A percentile compares a stretch with the other conserved stretches of the same genome.
phyloP scores from a whole-genome alignment of 257 asterid species.

The Coffea canephora region DNA sequence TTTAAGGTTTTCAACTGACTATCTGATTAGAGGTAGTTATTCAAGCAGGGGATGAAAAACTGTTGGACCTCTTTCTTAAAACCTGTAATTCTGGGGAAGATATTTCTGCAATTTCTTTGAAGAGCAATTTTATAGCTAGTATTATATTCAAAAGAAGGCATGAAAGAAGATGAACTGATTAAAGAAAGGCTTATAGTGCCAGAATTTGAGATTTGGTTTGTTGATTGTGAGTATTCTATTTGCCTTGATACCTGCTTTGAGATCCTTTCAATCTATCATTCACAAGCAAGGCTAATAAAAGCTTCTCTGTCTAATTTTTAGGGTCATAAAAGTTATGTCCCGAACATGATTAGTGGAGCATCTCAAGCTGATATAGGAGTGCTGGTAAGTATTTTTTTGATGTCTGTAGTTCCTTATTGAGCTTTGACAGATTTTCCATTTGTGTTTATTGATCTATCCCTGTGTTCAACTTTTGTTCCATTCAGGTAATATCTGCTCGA shows the following conservation, averaged over 20 bases:
- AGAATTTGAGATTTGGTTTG: background rate
- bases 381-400: conserved; percentile 44
- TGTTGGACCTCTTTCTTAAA: too few relatives aligned
- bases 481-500: conserved; percentile 89
- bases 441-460: background rate
- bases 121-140: background rate
- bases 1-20: background rate
- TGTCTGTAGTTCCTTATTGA: background rate
- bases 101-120: background rate
- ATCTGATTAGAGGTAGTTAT: background rate
- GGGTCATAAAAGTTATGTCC: conserved; percentile 99
- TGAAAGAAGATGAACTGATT: background rate
- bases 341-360: conserved; percentile 98
- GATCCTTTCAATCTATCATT: background rate
- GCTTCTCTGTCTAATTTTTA: conserved; percentile 2
- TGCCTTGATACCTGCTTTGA: background rate
- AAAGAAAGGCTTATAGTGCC: background rate
- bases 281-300: background rate
- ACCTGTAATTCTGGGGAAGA: too few relatives aligned
- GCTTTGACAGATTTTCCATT: conserved; percentile 3
- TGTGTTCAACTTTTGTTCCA: background rate
- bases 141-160: background rate
- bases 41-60: too few relatives aligned
- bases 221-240: background rate
- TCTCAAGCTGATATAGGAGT: conserved; percentile 98